A percentile compares a stretch with the other conserved stretches of the same genome.
Conservation (phyloP, 768 basidiomycete species). For the Tulasnella sp. region DNA sequence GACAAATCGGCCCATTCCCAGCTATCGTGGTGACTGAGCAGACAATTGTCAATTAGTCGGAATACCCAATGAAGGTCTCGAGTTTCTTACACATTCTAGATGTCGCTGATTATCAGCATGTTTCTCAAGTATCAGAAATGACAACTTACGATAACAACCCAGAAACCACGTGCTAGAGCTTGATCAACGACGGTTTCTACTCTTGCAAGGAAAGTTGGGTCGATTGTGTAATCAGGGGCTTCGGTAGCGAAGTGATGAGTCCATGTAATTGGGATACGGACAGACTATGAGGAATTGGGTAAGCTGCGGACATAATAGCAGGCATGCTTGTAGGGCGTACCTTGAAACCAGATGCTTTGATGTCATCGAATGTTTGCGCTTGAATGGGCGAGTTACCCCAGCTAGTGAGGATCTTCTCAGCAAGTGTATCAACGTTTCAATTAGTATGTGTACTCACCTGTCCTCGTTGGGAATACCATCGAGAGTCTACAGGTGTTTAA, state of each 20-base stretch:
- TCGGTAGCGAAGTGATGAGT: neutral
- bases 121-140: neutral
- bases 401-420: neutral
- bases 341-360: neutral
- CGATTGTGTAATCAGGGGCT: neutral
- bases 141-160: too few species aligned
- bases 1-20: neutral
- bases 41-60: neutral
- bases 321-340: neutral
- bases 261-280: neutral
- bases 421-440: neutral
- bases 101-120: neutral
- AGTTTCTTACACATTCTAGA: neutral
- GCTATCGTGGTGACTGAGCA: neutral
- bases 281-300: neutral
- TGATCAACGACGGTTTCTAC: neutral
- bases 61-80: neutral
- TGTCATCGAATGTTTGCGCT: neutral
- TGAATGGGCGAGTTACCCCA: neutral
- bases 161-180: neutral
- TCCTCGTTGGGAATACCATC: constrained; percentile 1
- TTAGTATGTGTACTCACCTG: neutral
- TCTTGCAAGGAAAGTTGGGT: neutral
- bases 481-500: neutral
- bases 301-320: neutral